Percentiles rank a stretch among this genome's conserved stretches.
phyloP scores from a whole-genome alignment of 1,139 yeast genomes.

The Pichia sp. region DNA sequence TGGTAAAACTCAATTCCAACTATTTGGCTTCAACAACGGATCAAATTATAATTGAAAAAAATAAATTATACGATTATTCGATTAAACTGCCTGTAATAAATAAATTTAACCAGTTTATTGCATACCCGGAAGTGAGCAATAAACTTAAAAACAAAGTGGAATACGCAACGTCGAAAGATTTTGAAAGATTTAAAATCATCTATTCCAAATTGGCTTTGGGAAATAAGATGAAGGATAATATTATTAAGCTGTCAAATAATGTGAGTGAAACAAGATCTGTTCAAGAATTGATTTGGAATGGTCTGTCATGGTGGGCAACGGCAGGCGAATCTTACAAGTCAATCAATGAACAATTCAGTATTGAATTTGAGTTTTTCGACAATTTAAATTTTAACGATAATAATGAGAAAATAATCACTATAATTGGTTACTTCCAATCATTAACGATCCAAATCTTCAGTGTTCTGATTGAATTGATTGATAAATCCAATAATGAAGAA shows the following conservation, averaged over 20 bases:
- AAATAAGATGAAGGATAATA: neutral
- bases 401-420: conserved; percentile 25
- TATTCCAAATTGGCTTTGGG: conserved; percentile 23
- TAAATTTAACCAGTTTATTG: neutral
- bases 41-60: conserved; percentile 52
- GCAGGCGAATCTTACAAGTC: conserved; percentile 45
- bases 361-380: conserved; percentile 20
- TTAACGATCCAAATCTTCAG: conserved; percentile 33
- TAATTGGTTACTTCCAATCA: conserved; percentile 50
- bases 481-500: conserved; percentile 17
- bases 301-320: conserved; percentile 78
- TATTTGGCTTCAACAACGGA: conserved; percentile 68
- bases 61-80: conserved; percentile 45
- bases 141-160: conserved; percentile 12
- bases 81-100: conserved; percentile 26
- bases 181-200: conserved; percentile 25
- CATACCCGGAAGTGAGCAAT: conserved; percentile 7
- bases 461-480: conserved; percentile 25
- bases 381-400: conserved; percentile 22
- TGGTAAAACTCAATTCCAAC: conserved; percentile 23
- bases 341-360: conserved; percentile 15
- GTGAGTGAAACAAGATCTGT: conserved; percentile 48
- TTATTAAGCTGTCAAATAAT: conserved; percentile 13
- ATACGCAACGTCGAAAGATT: conserved; percentile 32
- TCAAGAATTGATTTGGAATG: conserved; percentile 61